These are phyloP conservation scores for Boletus insuetus DNA, from an alignment of 768 basidiomycete species.

Conservation along the genomic window DNA sequence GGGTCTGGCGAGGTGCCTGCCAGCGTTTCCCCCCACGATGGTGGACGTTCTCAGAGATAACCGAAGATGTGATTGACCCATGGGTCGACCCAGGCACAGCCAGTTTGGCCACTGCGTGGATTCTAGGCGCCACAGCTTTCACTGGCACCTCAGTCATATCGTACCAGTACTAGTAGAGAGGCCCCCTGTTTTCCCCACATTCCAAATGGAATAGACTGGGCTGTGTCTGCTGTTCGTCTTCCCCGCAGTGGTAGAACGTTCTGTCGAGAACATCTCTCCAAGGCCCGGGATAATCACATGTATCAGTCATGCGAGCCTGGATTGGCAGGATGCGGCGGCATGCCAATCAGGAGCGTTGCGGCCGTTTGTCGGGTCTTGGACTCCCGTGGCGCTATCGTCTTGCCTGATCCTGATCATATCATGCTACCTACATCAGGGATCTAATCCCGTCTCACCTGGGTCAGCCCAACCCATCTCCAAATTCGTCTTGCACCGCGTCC, in stretches of 20 bases:
- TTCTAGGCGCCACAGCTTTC: not conserved
- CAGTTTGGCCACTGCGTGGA: not conserved
- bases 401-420: not conserved
- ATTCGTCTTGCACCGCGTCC: slow-evolving; percentile 8
- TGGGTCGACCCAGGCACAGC: slow-evolving; percentile 7
- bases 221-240: not conserved
- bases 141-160: no score
- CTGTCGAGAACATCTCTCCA: not conserved
- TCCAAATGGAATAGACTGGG: not conserved
- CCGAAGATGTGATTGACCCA: not conserved
- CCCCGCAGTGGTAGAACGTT: not conserved
- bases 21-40: not conserved
- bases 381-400: no score
- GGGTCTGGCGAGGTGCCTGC: not conserved
- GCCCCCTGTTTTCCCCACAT: not conserved
- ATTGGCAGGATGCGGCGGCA: not conserved
- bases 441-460: not conserved
- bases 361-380: no score
- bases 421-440: no score
- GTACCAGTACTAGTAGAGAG: no score
- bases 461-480: not conserved
- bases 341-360: not conserved
- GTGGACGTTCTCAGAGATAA: not conserved
- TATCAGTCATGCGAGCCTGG: not conserved
- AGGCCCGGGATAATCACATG: not conserved